Conservation (phyloP, 1,139 yeast species). For the Hansenula sp. region DNA sequence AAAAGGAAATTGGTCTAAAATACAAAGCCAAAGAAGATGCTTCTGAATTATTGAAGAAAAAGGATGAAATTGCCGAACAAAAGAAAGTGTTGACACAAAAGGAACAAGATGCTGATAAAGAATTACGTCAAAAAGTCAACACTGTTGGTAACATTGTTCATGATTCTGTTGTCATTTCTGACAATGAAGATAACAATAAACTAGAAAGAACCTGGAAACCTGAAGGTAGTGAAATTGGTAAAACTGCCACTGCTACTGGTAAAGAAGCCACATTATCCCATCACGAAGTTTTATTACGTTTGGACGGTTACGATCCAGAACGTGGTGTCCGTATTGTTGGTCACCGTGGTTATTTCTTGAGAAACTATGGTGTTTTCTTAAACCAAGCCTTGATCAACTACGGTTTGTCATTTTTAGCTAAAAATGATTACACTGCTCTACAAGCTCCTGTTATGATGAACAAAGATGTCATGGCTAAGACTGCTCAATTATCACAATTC, state of each 20-base stretch:
- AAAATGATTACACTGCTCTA: constrained; percentile 80
- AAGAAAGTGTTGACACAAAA: constrained; percentile 62
- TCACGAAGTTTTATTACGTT: constrained; percentile 89
- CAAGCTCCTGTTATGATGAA: constrained; percentile 99
- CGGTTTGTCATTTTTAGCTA: constrained; percentile 81
- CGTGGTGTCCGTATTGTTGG: constrained; percentile 98
- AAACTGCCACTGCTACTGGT: constrained; percentile 69
- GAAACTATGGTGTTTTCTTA: constrained; percentile 93
- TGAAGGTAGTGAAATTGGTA: constrained; percentile 50
- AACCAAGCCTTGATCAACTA: constrained; percentile 98
- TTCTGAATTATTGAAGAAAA: constrained; percentile 70
- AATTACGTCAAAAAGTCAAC: constrained; percentile 75
- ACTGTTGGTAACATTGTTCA: constrained; percentile 93
- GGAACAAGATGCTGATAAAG: constrained; percentile 79
- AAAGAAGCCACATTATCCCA: constrained; percentile 82
- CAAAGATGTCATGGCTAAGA: constrained; percentile 98
- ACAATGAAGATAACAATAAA: constrained; percentile 88
- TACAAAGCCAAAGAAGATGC: constrained; percentile 97
- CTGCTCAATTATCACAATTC: constrained; percentile 96
- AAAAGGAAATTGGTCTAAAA: constrained; percentile 88
- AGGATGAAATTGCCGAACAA: constrained; percentile 66
- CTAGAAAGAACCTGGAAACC: constrained; percentile 88
- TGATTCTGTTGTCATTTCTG: constrained; percentile 81
- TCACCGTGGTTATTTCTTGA: constrained; percentile 96
- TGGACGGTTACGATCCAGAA: constrained; percentile 98